Base-by-base conservation (phyloP, 768 basidiomycete species). In the Lentinula sp. region DNA sequence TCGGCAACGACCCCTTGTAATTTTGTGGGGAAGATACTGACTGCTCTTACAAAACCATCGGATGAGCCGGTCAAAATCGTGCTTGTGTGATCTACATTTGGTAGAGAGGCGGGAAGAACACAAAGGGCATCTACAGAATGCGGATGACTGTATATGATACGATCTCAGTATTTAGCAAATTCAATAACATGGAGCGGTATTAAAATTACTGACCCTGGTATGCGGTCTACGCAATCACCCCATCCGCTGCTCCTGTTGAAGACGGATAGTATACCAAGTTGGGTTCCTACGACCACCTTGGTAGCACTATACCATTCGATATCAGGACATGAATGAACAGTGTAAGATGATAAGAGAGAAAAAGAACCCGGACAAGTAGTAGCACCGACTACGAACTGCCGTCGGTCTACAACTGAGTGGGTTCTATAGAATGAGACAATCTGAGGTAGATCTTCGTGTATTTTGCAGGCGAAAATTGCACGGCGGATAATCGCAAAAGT, bases 111-210 rank as follows among this genome's bases (percentile, higher is more conserved):
- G 2, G 91, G 89, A 16, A 97, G 71, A 49, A 83, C 72, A 67
- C 91, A 93, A 37, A 97, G 79, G 5, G 95, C 86, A 68, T 97
- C 95, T 52, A 97, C 84, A 10, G 93, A 95, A 64, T 91, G 82
- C 4, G 95, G 95, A 71, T 97, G 95, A 2, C 93, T 95, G 60
- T 64, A 50, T n/a, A 57, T 39, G 42, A 50, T n/a, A 57, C 37
- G 42, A 31, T 57, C 10, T 45, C 15, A 39, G n/a, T 43, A 18
- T 4, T 4, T 28, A 46, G 23, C 9, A 28, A 15, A 34, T 18
- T n/a, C 48, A n/a, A 61, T 52, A 31, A 5, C 49, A 51, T 43
- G 23, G 7, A 35, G 18, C 31, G 28, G n/a, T 21, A 39, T 9
- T 21, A 31, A 40, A 28, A 28, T 59, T 61, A 32, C 37, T 40